Evolutionary conservation across 2,329 filamentous ascomycete genomes (phyloP), one percentile per base, ranked within the genome.

Genomic region (Pseudogymnoascus sp.): DNA sequence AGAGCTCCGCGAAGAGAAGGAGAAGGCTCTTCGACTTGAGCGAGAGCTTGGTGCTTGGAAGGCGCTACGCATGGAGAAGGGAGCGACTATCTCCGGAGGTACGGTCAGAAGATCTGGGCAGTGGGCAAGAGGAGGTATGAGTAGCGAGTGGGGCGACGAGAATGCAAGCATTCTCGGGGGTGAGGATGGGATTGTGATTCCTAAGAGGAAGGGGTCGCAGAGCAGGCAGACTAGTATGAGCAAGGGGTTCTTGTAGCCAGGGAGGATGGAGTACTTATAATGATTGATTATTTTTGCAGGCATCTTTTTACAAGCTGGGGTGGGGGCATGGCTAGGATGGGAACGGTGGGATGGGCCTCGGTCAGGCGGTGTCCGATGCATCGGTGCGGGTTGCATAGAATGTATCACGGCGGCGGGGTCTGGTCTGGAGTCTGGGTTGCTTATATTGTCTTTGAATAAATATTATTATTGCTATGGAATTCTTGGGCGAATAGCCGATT

Each of bases 11-110:
- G 91, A 97, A 75, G 93, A 96, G 76, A 86, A 84, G 66, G 95
- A 97, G 76, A 93, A 89, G 76, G 82, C 81, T 0, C 77, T 93
- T 29, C 83, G 88, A 33, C 79, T 97, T n/a, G 93, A 97, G 77
- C 85, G 92, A 59, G 93, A 97, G 76, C 76, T 97, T 7, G 92
- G 96, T 68, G 87, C 86, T 2, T 90, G 88, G 84, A 96, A 93
- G 74, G 80, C 79, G 15, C 77, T 93, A 29, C 81, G 89, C 35
- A 79, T 85, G 66, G 89, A 93, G 71, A 86, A 82, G 74, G 77
- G 70, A 60, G 62, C 60, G 17, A 65, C 64, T 31, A 64, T 62
- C 26, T 63, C 53, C 3, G 65, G 63, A 10, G 67, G 67, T 64
- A 64, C 64, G 23, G 46, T 64, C 46, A 65, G 61, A 38, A 64